A percentile compares a stretch with the other conserved stretches of the same genome.
Evolutionary conservation across 805 yeast species (phyloP).

Genomic region (Lipomyces starkeyi): DNA sequence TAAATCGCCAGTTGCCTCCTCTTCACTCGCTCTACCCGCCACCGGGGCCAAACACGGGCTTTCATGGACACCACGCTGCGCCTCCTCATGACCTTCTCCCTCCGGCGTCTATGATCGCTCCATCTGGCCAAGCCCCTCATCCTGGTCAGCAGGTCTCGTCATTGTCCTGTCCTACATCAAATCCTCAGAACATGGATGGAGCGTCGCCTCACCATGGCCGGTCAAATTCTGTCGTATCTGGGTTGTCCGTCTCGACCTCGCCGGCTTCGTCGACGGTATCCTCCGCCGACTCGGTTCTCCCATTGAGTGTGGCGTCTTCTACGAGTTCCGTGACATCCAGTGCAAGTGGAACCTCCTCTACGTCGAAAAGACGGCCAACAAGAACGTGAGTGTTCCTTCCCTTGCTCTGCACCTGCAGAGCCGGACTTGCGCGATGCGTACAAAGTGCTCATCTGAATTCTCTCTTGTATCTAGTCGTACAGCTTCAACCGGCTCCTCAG

Average conservation of each 20-base stretch:
- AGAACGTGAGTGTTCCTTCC: slow-evolving; percentile 22
- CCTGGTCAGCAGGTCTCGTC: slow-evolving; percentile 11
- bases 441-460: background rate
- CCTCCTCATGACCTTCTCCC: slow-evolving; percentile 16
- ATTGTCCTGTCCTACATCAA: slow-evolving; percentile 7
- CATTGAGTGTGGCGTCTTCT: background rate
- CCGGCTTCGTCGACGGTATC: slow-evolving; percentile 16
- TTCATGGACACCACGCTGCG: slow-evolving; percentile 8
- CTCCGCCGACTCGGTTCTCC: slow-evolving; percentile 5
- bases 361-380: slow-evolving; percentile 28
- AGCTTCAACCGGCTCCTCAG: slow-evolving; percentile 34
- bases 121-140: slow-evolving; percentile 14
- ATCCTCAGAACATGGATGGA: slow-evolving; percentile 3
- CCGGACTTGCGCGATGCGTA: background rate
- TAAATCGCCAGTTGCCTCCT: slow-evolving; percentile 19
- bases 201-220: slow-evolving; percentile 5
- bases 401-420: background rate
- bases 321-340: background rate
- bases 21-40: slow-evolving; percentile 21
- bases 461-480: slow-evolving; percentile 21
- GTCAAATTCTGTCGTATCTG: background rate
- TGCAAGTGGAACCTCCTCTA: slow-evolving; percentile 13
- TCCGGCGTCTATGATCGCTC: slow-evolving; percentile 12
- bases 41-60: slow-evolving; percentile 9
- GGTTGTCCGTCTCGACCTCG: slow-evolving; percentile 7